phyloP scores from a whole-genome alignment of 495 filamentous ascomycete species.

The Hyaloscypha variabilis region DNA sequence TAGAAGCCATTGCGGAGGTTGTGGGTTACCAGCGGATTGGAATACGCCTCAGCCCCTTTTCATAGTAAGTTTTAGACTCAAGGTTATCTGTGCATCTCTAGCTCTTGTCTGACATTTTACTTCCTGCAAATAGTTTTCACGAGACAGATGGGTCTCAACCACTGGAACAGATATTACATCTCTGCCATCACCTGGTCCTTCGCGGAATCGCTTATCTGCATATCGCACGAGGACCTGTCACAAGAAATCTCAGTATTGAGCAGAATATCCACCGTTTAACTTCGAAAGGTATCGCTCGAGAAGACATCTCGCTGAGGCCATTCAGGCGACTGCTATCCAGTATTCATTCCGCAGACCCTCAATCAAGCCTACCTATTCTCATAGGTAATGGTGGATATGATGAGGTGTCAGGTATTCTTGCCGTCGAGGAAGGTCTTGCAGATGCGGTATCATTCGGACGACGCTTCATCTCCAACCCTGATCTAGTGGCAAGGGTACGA shows the following conservation, averaged over 20 bases:
- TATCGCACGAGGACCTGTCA: background rate
- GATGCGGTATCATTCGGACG: background rate
- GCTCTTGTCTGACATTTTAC: background rate
- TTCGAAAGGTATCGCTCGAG: background rate
- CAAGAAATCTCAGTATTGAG: background rate
- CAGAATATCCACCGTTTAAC: background rate
- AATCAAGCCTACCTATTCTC: background rate
- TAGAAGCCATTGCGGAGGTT: background rate
- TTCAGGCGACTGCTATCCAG: background rate
- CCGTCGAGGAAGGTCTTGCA: background rate
- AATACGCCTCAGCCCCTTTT: background rate
- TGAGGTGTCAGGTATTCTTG: background rate
- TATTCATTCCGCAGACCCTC: background rate
- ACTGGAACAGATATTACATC: background rate
- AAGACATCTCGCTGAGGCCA: slow-evolving; percentile 1
- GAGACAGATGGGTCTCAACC: background rate
- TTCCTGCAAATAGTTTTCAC: background rate
- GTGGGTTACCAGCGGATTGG: background rate
- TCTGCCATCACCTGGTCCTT: background rate
- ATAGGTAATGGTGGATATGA: background rate
- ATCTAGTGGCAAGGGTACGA: background rate
- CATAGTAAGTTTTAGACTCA: too few relatives aligned
- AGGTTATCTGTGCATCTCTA: background rate
- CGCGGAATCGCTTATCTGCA: background rate
- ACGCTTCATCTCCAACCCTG: background rate